phyloP scores from a whole-genome alignment of 2,329 filamentous ascomycete species.

The Fusarium anthophilum region DNA sequence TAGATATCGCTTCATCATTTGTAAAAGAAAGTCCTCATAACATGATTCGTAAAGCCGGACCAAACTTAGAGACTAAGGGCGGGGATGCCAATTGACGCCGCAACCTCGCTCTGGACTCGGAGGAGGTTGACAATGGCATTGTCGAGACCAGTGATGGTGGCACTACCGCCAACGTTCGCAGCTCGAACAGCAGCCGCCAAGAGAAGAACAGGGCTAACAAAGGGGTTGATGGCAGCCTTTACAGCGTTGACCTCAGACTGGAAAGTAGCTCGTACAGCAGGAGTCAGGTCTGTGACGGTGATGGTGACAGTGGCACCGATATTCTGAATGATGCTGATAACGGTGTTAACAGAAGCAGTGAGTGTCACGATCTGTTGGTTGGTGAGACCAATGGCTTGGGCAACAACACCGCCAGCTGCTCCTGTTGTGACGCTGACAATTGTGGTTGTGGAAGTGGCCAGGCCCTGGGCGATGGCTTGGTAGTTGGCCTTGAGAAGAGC shows the following conservation, averaged over 20 bases:
- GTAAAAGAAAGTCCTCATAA: background rate
- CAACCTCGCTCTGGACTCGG: accelerated
- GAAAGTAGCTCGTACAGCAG: background rate
- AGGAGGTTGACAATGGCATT: background rate
- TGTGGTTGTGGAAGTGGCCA: background rate
- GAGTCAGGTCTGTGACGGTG: constrained; percentile 1
- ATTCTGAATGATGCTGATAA: background rate
- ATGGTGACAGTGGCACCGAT: background rate
- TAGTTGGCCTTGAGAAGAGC: background rate
- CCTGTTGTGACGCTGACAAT: constrained; percentile 21
- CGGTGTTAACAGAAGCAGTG: background rate
- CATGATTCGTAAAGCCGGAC: background rate
- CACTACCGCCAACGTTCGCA: background rate
- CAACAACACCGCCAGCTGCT: constrained; percentile 6
- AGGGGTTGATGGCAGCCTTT: background rate
- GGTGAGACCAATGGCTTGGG: background rate
- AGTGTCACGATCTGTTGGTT: background rate
- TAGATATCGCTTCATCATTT: background rate
- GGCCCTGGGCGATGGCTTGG: background rate
- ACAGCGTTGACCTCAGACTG: constrained; percentile 4
- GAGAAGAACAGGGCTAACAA: background rate
- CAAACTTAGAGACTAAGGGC: background rate
- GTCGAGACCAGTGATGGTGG: background rate
- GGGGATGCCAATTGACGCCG: background rate
- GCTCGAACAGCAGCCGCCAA: background rate